phyloP scores from a whole-genome alignment of 2,329 filamentous ascomycete species.

The Pyrenochaeta sp. region DNA sequence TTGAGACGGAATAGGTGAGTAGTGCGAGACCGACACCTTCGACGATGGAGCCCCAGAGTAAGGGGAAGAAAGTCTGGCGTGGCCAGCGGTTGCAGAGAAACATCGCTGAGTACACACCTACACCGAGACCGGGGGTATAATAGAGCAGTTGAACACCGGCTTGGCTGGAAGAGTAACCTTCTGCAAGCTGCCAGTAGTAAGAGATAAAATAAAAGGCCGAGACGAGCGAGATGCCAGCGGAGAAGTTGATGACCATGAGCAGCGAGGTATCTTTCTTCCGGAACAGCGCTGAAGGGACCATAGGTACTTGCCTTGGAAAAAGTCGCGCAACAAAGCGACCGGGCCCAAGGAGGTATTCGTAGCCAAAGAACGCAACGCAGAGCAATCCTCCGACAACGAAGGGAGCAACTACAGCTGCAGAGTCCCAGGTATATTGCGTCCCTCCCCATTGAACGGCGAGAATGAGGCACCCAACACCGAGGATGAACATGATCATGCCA shows the following conservation, averaged over 20 bases:
- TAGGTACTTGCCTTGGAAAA: slow-evolving; percentile 66
- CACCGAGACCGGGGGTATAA: slow-evolving; percentile 70
- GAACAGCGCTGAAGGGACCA: slow-evolving; percentile 71
- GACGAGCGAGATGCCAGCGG: slow-evolving; percentile 64
- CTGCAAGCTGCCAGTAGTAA: slow-evolving; percentile 72
- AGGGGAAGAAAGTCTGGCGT: slow-evolving; percentile 67
- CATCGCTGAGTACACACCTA: slow-evolving; percentile 66
- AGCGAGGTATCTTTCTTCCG: slow-evolving; percentile 65
- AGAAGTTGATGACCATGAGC: slow-evolving; percentile 70
- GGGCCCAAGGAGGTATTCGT: slow-evolving; percentile 63
- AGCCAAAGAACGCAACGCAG: slow-evolving; percentile 60
- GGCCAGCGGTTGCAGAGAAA: slow-evolving; percentile 69
- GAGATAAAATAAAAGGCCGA: slow-evolving; percentile 73
- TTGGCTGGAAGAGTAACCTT: slow-evolving; percentile 58
- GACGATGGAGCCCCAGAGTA: slow-evolving; percentile 58
- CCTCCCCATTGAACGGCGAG: slow-evolving; percentile 63
- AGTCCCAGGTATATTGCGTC: slow-evolving; percentile 65
- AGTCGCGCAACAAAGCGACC: slow-evolving; percentile 56
- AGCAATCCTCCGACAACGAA: slow-evolving; percentile 60
- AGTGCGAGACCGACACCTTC: slow-evolving; percentile 67
- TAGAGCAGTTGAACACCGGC: slow-evolving; percentile 64
- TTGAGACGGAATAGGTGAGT: slow-evolving; percentile 65
- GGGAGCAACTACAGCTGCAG: slow-evolving; percentile 62
- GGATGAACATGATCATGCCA: slow-evolving; percentile 45
- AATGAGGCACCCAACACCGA: slow-evolving; percentile 48